Conservation (phyloP, 352 stramenopile genomes). For the Globisporangium mamillatum region DNA sequence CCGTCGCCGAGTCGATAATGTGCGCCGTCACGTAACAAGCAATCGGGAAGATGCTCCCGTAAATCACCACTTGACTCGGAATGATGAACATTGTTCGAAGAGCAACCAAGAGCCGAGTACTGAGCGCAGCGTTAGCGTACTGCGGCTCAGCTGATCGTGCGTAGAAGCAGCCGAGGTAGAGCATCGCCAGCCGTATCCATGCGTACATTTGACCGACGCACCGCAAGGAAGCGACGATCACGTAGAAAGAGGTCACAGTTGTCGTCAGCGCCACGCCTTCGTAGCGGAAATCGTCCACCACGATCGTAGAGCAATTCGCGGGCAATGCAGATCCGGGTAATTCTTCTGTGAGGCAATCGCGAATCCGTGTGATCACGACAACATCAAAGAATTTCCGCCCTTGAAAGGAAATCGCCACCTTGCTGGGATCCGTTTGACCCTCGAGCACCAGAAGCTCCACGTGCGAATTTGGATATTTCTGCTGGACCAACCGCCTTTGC, state of each 20-base stretch:
- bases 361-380: conserved; percentile 11
- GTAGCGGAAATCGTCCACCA: conserved; percentile 17
- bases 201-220: conserved; percentile 15
- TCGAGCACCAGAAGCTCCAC: conserved; percentile 23
- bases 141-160: conserved; percentile 2
- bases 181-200: conserved; percentile 10
- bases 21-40: conserved; percentile 28
- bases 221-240: conserved; percentile 5
- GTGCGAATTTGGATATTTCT: conserved; percentile 8
- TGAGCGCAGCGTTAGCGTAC: not conserved
- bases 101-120: not conserved
- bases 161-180: conserved; percentile 18
- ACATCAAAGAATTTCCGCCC: conserved; percentile 18
- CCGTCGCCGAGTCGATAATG: conserved; percentile 22
- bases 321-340: not conserved
- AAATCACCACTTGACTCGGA: conserved; percentile 29
- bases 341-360: not conserved
- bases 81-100: conserved; percentile 24
- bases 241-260: conserved; percentile 2
- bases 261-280: conserved; percentile 8
- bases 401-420: conserved; percentile 14
- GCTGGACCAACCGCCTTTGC: not conserved
- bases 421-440: conserved; percentile 16
- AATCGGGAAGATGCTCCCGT: conserved; percentile 29
- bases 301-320: conserved; percentile 7